Base-by-base conservation (phyloP, 2,329 filamentous ascomycete genomes). In the Drechslerella coelobrocha region DNA sequence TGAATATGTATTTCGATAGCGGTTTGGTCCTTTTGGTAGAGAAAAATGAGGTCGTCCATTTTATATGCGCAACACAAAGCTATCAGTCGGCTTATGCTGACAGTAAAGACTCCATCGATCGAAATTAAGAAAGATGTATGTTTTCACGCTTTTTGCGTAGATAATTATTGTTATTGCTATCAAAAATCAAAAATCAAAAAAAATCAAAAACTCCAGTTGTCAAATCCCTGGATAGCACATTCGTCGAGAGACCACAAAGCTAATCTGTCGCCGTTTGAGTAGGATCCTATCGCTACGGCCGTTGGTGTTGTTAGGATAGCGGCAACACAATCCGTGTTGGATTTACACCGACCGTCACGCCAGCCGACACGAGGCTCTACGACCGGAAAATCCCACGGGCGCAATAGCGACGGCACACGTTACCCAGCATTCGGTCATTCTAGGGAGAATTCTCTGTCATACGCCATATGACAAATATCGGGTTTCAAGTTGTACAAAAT, bases 291-390 rank as follows among this genome's bases (percentile, higher is more conserved):
- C 6, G 6, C 29, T 31, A 31, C 29, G 29, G 29, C 12, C 12
- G 29, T 31, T 31, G 29, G 5, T 48, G 26, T 48, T 26, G 12
- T 31, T 10, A 8, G 14, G 14, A 14, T 45, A 14, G 8, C 23
- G 37, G 27, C 53, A 56, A 56, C 53, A 56, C 53, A 29, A 29
- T 1, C 19, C n/a, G 34, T 31, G 53, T 56, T 56, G 53, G 39
- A 45, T 29, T 55, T n/a, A 12, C 29, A 31, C 7, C 24, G n/a
- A 14, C 14, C 29, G 53, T n/a, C 9, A 19, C 21, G 5, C 26
- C 12, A 41, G 17, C 7, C 4, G 14, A 6, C 41, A 19, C 4
- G 41, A 45, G 10, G n/a, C 53, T 39, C 51, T 19, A 29, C 8
- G 17, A n/a, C 31, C 47, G 31, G 21, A 19, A 61, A 12, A 34